Percentiles rank a stretch among this genome's conserved stretches.
Evolutionary conservation across 1,284 basidiomycete genomes (phyloP).

Genomic region (Malassezia sp.): DNA sequence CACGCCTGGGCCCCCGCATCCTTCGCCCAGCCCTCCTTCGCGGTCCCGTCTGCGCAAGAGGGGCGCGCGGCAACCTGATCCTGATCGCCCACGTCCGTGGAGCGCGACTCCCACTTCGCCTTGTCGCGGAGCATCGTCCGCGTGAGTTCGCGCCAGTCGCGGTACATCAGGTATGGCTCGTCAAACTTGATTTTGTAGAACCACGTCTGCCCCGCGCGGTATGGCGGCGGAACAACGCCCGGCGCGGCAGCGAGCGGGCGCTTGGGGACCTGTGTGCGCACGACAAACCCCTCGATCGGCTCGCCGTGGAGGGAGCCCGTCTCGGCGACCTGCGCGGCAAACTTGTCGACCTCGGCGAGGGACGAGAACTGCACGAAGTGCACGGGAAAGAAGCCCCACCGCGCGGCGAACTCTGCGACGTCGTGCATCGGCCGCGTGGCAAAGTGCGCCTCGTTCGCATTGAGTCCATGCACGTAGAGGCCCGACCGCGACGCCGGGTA

Average conservation of each 20-base stretch:
- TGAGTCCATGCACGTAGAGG: slow-evolving; percentile 75
- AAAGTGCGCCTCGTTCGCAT: slow-evolving; percentile 62
- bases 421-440: slow-evolving; percentile 55
- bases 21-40: background rate
- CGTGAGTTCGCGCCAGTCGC: slow-evolving; percentile 92
- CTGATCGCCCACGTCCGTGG: background rate
- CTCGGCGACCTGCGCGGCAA: slow-evolving; percentile 60
- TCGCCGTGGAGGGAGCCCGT: slow-evolving; percentile 70
- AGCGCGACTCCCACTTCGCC: slow-evolving; percentile 11
- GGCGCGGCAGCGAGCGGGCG: slow-evolving; percentile 47
- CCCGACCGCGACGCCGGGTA: slow-evolving; percentile 74
- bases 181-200: slow-evolving; percentile 99
- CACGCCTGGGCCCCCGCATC: background rate
- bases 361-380: slow-evolving; percentile 56
- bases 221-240: slow-evolving; percentile 38
- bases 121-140: slow-evolving; percentile 50
- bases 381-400: slow-evolving; percentile 86
- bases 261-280: slow-evolving; percentile 48
- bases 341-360: slow-evolving; percentile 60
- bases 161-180: slow-evolving; percentile 96
- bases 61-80: background rate
- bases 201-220: slow-evolving; percentile 63
- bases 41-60: background rate
- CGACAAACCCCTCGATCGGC: slow-evolving; percentile 89
- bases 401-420: slow-evolving; percentile 61